phyloP scores from a whole-genome alignment of 108 stramenopile species.

The Nitzschia palea region DNA sequence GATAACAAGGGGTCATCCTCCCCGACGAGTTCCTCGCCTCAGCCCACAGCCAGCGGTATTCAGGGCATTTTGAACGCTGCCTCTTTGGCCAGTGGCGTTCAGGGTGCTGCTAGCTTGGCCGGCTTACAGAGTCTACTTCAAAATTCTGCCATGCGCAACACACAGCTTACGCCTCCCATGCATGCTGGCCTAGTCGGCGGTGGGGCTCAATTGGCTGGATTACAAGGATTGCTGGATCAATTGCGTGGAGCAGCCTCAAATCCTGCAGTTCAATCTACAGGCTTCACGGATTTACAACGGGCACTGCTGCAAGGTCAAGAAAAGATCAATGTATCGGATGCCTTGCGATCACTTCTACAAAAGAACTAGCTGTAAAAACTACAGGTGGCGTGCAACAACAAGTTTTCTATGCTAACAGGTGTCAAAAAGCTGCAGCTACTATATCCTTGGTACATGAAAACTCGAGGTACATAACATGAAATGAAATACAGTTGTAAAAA shows the following conservation, averaged over 20 bases:
- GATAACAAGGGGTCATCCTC: background rate
- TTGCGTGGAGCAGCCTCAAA: constrained; percentile 1
- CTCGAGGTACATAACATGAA: too few relatives aligned
- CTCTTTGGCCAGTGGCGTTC: background rate
- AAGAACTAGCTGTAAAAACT: too few relatives aligned
- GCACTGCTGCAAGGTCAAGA: background rate
- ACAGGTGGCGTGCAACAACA: too few relatives aligned
- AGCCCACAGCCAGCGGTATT: background rate
- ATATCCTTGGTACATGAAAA: too few relatives aligned
- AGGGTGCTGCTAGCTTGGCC: background rate
- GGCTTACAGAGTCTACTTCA: constrained; percentile 11
- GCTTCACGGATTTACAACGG: constrained; percentile 1
- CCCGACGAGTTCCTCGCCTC: background rate
- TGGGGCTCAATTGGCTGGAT: background rate
- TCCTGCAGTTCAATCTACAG: background rate
- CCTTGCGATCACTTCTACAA: constrained; percentile 13
- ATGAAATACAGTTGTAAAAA: too few relatives aligned
- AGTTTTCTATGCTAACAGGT: too few relatives aligned
- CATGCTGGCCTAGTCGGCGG: background rate
- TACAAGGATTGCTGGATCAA: constrained; percentile 15
- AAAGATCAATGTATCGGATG: constrained; percentile 7
- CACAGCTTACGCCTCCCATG: constrained; percentile 1
- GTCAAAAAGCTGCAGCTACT: too few relatives aligned
- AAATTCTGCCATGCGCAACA: background rate
- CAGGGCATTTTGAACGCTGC: constrained; percentile 4